Evolutionary conservation across 176 grass and related monocot genomes (phyloP), one percentile per base, ranked within the genome.

Genomic region (Zea luxurians): DNA sequence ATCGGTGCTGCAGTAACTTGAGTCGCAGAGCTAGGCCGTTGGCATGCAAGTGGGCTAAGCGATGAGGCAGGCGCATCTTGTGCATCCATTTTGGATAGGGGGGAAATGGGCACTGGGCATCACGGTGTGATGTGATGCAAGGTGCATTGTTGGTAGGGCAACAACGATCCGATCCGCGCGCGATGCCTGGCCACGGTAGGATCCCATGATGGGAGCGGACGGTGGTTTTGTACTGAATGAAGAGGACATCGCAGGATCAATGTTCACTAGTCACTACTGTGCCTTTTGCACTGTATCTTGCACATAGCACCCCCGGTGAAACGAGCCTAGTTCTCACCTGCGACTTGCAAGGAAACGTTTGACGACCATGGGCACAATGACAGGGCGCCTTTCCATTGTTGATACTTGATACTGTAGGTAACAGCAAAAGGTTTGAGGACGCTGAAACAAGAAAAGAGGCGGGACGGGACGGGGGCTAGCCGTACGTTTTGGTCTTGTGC

Each of bases 41-140:
- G 40, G 71, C 76, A 27, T 27, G 27, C 27, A 47, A 65, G 57
- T 77, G 48, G 78, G 73, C 9, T 37, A 13, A 53, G 47, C 34
- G 65, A 88, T 76, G 83, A 66, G 62, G 62, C 44, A 35, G 43
- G n/a, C 64, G 66, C 41, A 84, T 84, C 65, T 41, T 44, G 41
- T 57, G 27, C 55, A 40, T 36, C 76, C 81, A 42, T 18, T 66
- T 62, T 59, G 10, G 70, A 41, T 38, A 47, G 13, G 21, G 66
- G 41, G 41, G 16, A 34, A 36, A 82, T 16, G 64, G 53, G 49
- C 16, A 55, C 45, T 16, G 64, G 17, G 67, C 17, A 35, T 59
- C 55, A 59, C n/a, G 35, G 43, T 71, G 17, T 65, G 81, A 48
- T 63, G 10, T 37, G 70, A 68, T 43, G 13, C 34, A 10, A 61